Percentiles rank a stretch among this genome's conserved stretches.
phyloP scores from a whole-genome alignment of 257 asterid genomes.

The Leonotis leonurus region DNA sequence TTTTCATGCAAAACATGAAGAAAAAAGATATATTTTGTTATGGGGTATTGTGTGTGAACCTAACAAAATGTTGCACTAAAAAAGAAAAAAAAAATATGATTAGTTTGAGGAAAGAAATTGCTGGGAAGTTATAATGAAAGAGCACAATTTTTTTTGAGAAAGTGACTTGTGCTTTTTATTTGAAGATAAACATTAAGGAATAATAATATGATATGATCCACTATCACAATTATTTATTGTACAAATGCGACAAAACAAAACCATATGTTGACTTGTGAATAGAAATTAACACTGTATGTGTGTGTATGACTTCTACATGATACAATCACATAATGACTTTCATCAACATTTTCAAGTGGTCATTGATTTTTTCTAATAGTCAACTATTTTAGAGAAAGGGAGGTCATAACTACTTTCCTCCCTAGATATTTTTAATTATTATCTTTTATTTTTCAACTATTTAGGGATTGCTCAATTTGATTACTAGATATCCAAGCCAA shows the following conservation, averaged over 20 bases:
- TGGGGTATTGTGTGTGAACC: constrained; percentile 1
- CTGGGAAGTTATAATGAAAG: not conserved
- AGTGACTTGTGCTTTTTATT: too few relatives aligned
- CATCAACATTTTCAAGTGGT: too few relatives aligned
- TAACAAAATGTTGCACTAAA: not conserved
- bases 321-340: not conserved
- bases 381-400: too few relatives aligned
- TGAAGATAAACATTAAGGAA: too few relatives aligned
- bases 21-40: not conserved
- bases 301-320: not conserved
- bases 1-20: not conserved
- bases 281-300: not conserved
- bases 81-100: not conserved
- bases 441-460: too few relatives aligned
- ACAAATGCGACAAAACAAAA: not conserved
- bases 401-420: too few relatives aligned
- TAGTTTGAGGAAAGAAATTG: not conserved
- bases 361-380: too few relatives aligned
- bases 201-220: not conserved
- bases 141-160: constrained; percentile 3
- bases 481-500: too few relatives aligned
- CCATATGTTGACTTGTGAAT: constrained; percentile 13
- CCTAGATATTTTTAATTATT: too few relatives aligned
- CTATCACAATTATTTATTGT: not conserved
- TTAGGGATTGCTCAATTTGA: too few relatives aligned